Base-by-base conservation (phyloP, 1,139 yeast species). In the Suhomyces bribrorum region DNA sequence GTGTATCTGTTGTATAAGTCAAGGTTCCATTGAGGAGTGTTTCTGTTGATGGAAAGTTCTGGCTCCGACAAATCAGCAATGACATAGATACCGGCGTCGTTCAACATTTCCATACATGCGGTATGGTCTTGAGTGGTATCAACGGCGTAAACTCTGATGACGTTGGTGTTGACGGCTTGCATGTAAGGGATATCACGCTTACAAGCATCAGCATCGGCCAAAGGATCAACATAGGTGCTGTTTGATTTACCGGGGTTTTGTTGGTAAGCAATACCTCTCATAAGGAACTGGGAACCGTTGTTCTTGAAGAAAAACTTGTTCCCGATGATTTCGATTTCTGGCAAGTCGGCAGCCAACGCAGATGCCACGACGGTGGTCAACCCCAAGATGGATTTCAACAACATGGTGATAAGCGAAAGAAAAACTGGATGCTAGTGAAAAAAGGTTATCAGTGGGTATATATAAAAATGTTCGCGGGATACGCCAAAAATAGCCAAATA, bases 211-310 rank as follows among this genome's bases (percentile, higher is more conserved):
- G 43, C 45, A 38, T 56, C 56, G 38, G 59, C 59, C 48, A 57
- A 52, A 14, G 61, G 61, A 45, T 57, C 61, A 20, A 45, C 45
- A 37, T 43, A 56, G n/a, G 45, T 20, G 11, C 46, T 53, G 26
- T 83, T 69, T 34, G 72, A 60, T 54, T 79, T 78, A 38, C 82
- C 75, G 9, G 47, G 40, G 61, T 85, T 83, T 48, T 83, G 78
- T 62, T 84, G 94, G 64, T 84, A 85, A 35, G 92, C 94, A 48
- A 84, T 73, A 66, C 94, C 94, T 56, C 66, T 78, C 63, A 87
- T 78, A 66, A 81, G 83, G 66, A 87, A 87, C 60, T 87, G 94
- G 38, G 90, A 74, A 29, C 90, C 89, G 59, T 83, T 83, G 62
- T 80, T 79, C 46, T 85, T 69, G 72, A 75, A 86, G 69, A 77